Percentiles rank a stretch among this genome's conserved stretches.
Evolutionary conservation across 1,284 basidiomycete genomes (phyloP).

Genomic region (Trametes sp.): DNA sequence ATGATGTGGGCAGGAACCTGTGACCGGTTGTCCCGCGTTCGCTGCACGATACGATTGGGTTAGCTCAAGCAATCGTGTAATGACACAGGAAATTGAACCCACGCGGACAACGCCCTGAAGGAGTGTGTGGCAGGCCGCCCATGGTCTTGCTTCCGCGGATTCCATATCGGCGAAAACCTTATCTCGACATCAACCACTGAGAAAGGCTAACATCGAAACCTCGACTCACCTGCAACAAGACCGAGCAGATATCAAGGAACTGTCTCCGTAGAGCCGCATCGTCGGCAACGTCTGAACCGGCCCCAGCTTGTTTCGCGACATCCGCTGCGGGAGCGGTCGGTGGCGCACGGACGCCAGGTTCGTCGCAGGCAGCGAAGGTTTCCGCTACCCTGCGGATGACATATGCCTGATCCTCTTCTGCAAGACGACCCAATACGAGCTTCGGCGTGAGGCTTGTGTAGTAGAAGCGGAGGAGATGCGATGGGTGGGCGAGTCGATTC

Average conservation of each 20-base stretch:
- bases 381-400: slow-evolving; percentile 48
- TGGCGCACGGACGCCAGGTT: slow-evolving; percentile 8
- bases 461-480: slow-evolving; percentile 61
- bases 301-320: slow-evolving; percentile 14
- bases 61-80: slow-evolving; percentile 11
- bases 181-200: slow-evolving; percentile 38
- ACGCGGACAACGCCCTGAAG: slow-evolving; percentile 53
- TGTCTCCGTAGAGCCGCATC: slow-evolving; percentile 48
- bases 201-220: not conserved
- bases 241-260: slow-evolving; percentile 54
- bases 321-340: slow-evolving; percentile 22
- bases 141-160: slow-evolving; percentile 42
- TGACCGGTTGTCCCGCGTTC: slow-evolving; percentile 54
- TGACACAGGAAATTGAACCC: slow-evolving; percentile 37
- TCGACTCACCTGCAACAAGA: slow-evolving; percentile 57
- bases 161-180: slow-evolving; percentile 35
- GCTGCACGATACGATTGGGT: slow-evolving; percentile 43
- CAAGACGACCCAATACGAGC: slow-evolving; percentile 53
- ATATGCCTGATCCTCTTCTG: slow-evolving; percentile 50
- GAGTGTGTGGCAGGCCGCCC: slow-evolving; percentile 49
- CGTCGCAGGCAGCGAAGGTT: slow-evolving; percentile 30
- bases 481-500: slow-evolving; percentile 50
- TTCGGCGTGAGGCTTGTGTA: slow-evolving; percentile 54
- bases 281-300: slow-evolving; percentile 17
- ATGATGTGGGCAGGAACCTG: slow-evolving; percentile 52